Base-by-base conservation (phyloP, 768 basidiomycete genomes). In the Hebeloma cylindrosporum region DNA sequence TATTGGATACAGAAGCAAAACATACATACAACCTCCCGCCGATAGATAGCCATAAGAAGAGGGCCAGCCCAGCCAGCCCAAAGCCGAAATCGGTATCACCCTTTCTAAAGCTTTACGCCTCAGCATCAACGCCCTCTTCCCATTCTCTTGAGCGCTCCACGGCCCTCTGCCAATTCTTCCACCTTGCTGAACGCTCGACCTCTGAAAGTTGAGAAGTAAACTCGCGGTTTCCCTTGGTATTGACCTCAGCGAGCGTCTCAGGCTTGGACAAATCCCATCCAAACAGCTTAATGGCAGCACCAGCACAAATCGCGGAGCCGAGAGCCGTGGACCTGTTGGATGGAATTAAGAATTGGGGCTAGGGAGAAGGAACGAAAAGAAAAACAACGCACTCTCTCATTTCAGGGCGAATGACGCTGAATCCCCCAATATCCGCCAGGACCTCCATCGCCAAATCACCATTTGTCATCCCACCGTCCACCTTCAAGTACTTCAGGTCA, bases 391-490 rank as follows among this genome's bases (percentile, higher is more conserved):
- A 90, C 91, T 99, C 96, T 62, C 95, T 73, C 96, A 99, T 99
- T 60, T 91, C 85, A 8, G 95, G 96, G 43, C 96, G 76, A 47
- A 94, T 72, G 51, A 99, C 90, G 21, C 80, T 82, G 67, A 96
- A 94, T 10, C 94, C 95, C 22, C 93, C 92, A 31, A 95, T 72
- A 62, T 96, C 87, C 3, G 90, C 90, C 48, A 94, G 75, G 35
- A 94, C 70, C 56, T 78, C 73, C 93, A 95, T 91, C 45, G 85
- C 88, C 21, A 88, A 65, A 59, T 95, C 91, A 25, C 90, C 89
- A 53, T 94, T 95, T 8, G 93, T 96, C 88, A 96, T 94, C 11
- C 93, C 93, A n/a, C 96, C 96, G 63, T 98, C 96, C 26, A 99
- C 95, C 63, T 87, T 94, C 51, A 99, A 81, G 55, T 87, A 78